These are phyloP conservation scores for Globisporangium canariense DNA, from an alignment of 352 stramenopile species.

Conservation along the genomic window DNA sequence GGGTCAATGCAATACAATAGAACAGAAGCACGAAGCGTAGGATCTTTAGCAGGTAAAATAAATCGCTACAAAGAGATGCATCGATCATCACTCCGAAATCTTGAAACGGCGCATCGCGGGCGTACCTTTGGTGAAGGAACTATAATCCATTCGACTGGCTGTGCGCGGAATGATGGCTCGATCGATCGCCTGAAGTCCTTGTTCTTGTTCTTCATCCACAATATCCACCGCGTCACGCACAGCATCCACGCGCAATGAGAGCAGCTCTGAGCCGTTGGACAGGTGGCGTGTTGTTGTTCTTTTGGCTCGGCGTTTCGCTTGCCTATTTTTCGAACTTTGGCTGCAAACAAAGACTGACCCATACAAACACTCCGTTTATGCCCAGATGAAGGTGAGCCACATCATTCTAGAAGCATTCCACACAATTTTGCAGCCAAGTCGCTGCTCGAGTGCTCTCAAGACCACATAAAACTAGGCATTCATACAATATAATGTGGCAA, in stretches of 20 bases:
- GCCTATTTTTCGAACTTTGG: no score
- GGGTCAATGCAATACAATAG: background rate
- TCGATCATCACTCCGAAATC: constrained; percentile 11
- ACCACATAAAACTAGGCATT: background rate
- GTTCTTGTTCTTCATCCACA: background rate
- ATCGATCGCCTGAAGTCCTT: background rate
- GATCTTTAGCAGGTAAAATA: background rate
- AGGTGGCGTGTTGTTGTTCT: no score
- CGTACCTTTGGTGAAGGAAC: background rate
- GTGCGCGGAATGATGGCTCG: no score
- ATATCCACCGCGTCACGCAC: background rate
- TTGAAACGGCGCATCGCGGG: background rate
- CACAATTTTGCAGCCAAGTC: no score
- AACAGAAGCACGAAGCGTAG: background rate
- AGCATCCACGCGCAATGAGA: no score
- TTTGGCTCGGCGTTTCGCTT: no score
- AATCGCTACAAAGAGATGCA: background rate
- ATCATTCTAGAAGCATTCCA: no score
- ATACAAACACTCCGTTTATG: no score
- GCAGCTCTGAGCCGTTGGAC: no score
- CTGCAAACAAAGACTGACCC: no score
- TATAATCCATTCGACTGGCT: background rate
- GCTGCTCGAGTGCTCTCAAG: background rate
- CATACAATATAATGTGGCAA: background rate
- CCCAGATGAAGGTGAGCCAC: no score